Evolutionary conservation across 805 yeast species (phyloP).

Genomic region (Ogataea saltuana): DNA sequence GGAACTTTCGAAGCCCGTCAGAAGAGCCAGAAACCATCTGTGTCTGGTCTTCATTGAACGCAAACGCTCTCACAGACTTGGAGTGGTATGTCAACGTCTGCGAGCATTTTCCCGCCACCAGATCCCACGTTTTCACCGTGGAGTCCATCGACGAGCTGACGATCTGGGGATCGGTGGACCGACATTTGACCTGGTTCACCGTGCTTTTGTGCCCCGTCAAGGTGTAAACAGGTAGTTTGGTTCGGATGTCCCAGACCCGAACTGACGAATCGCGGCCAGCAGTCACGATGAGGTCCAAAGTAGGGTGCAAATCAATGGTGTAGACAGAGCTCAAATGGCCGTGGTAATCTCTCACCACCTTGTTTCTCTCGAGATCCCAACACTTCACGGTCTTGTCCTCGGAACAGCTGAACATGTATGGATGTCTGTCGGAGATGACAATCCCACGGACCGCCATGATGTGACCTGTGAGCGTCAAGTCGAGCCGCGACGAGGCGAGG

Average conservation of each 20-base stretch:
- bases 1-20: slow-evolving; percentile 82
- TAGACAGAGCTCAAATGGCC: slow-evolving; percentile 94
- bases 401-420: slow-evolving; percentile 87
- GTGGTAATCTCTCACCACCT: slow-evolving; percentile 81
- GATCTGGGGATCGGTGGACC: slow-evolving; percentile 81
- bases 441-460: slow-evolving; percentile 84
- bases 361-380: slow-evolving; percentile 92
- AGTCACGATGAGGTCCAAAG: slow-evolving; percentile 75
- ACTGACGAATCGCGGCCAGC: slow-evolving; percentile 89
- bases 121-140: slow-evolving; percentile 88
- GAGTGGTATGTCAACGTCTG: slow-evolving; percentile 82
- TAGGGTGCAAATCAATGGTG: slow-evolving; percentile 83
- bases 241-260: slow-evolving; percentile 91
- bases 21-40: slow-evolving; percentile 82
- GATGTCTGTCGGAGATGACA: slow-evolving; percentile 70
- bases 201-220: slow-evolving; percentile 81
- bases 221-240: slow-evolving; percentile 71
- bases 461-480: slow-evolving; percentile 85
- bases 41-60: slow-evolving; percentile 64
- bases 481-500: slow-evolving; percentile 65
- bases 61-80: slow-evolving; percentile 74
- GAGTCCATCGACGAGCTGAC: slow-evolving; percentile 81
- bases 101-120: slow-evolving; percentile 72
- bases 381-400: slow-evolving; percentile 92
- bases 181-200: slow-evolving; percentile 66